Conservation (phyloP, 2,329 filamentous ascomycete genomes). For the Pestalotiopsis fici region DNA sequence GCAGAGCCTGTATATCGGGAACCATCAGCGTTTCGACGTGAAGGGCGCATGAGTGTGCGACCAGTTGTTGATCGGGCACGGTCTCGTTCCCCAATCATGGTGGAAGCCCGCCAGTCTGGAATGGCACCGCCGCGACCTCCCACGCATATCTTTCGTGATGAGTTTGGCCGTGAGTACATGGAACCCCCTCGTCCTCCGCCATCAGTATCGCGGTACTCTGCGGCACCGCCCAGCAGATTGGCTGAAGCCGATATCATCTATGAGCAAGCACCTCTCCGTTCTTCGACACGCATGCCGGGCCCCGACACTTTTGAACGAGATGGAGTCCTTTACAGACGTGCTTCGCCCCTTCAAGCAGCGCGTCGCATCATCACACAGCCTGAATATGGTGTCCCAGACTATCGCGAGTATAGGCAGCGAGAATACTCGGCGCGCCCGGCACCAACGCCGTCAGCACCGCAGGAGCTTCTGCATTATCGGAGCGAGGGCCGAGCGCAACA, state of each 20-base stretch:
- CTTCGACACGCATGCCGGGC: conserved; percentile 50
- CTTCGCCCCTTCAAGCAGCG: conserved; percentile 52
- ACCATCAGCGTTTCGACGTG: conserved; percentile 43
- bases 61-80: conserved; percentile 49
- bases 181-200: conserved; percentile 55
- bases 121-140: conserved; percentile 55
- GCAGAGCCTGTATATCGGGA: conserved; percentile 42
- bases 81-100: conserved; percentile 48
- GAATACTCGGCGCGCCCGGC: conserved; percentile 58
- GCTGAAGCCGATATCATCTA: conserved; percentile 63
- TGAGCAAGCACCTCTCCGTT: conserved; percentile 60
- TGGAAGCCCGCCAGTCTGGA: conserved; percentile 45
- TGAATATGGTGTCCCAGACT: conserved; percentile 54
- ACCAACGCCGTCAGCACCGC: conserved; percentile 36
- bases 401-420: conserved; percentile 56
- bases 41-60: conserved; percentile 49
- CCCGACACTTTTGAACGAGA: conserved; percentile 51
- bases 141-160: conserved; percentile 76
- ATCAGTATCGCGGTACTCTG: conserved; percentile 46
- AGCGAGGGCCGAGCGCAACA: conserved; percentile 39
- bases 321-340: conserved; percentile 47
- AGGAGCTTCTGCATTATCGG: conserved; percentile 52
- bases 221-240: conserved; percentile 42
- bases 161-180: conserved; percentile 78
- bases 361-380: conserved; percentile 64